Evolutionary conservation across 2,329 filamentous ascomycete species (phyloP).

Genomic region (Penicillium concentricum): DNA sequence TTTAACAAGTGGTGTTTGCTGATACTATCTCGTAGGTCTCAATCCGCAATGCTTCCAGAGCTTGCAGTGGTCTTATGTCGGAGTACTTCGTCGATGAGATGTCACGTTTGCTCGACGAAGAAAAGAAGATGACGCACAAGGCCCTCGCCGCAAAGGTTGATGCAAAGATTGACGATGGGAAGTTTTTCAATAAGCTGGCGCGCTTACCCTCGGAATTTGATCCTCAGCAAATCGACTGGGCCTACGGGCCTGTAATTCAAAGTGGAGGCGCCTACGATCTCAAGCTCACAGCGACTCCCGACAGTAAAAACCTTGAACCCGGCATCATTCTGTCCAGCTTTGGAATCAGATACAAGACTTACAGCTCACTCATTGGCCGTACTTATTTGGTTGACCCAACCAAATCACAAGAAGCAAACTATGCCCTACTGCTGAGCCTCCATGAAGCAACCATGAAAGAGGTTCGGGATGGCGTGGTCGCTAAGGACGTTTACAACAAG

Average conservation of each 20-base stretch:
- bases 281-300: conserved; percentile 73
- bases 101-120: conserved; percentile 91
- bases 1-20: conserved; percentile 7
- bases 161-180: conserved; percentile 85
- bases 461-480: conserved; percentile 78
- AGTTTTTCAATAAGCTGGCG: conserved; percentile 82
- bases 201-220: conserved; percentile 89
- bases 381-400: conserved; percentile 97
- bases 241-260: conserved; percentile 84
- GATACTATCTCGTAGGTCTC: conserved; percentile 57
- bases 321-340: conserved; percentile 92
- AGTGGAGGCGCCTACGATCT: conserved; percentile 95
- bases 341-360: conserved; percentile 92
- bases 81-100: conserved; percentile 98
- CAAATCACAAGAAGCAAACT: conserved; percentile 91
- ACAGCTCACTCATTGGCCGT: conserved; percentile 85
- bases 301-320: conserved; percentile 79
- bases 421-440: conserved; percentile 80
- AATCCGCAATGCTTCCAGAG: conserved; percentile 91
- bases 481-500: conserved; percentile 90
- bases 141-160: conserved; percentile 82
- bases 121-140: conserved; percentile 95
- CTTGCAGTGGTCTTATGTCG: conserved; percentile 90
- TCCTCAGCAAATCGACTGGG: conserved; percentile 87
- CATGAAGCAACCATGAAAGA: conserved; percentile 91